Conservation (phyloP, 164 flowering plant genomes). For the Stephania yunnanensis region DNA sequence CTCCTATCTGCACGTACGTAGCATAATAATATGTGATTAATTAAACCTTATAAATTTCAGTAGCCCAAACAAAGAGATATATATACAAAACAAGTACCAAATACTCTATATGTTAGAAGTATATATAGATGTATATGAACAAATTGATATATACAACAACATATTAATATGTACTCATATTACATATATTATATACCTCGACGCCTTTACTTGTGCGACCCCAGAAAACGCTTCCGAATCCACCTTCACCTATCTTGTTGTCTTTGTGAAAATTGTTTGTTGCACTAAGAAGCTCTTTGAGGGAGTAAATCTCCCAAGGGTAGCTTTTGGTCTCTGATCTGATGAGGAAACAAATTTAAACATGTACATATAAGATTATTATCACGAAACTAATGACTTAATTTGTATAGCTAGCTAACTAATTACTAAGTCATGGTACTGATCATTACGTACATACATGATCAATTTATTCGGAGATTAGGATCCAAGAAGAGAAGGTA, state of each 20-base stretch:
- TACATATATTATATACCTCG: constrained; percentile 34
- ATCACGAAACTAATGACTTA: background rate
- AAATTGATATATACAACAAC: background rate
- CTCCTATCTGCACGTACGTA: constrained; percentile 45
- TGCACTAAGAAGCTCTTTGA: constrained; percentile 60
- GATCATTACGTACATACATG: background rate
- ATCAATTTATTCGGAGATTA: background rate
- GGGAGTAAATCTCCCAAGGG: constrained; percentile 61
- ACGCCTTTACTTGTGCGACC: constrained; percentile 60
- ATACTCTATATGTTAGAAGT: too few relatives aligned
- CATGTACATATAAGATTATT: background rate
- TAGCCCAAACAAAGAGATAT: too few relatives aligned
- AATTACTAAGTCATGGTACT: background rate
- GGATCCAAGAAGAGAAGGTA: background rate
- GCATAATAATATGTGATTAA: too few relatives aligned
- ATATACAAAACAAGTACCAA: too few relatives aligned
- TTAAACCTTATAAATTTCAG: too few relatives aligned
- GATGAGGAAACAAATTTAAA: constrained; percentile 8
- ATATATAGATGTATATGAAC: background rate
- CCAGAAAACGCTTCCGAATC: constrained; percentile 76
- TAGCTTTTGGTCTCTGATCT: constrained; percentile 23
- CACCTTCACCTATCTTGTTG: constrained; percentile 78
- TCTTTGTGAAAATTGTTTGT: constrained; percentile 62
- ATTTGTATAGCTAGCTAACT: background rate
- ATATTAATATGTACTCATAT: background rate